Base-by-base conservation (phyloP, 2,329 filamentous ascomycete genomes). In the Xylariaceae sp. region DNA sequence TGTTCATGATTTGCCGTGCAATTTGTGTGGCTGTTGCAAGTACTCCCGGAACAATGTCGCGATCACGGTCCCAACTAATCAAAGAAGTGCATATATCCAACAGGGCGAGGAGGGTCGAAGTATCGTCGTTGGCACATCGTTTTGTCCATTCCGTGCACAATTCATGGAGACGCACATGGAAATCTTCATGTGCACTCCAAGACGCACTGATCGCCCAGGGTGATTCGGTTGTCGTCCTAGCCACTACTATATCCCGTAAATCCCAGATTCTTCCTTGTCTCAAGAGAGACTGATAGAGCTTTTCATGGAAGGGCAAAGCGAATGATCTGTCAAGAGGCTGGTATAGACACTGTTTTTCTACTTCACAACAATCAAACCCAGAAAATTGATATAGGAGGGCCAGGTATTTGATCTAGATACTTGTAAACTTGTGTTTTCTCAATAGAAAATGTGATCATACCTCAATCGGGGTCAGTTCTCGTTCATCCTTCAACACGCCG, bases 221-320 rank as follows among this genome's bases (percentile, higher is more conserved):
- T 1, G 45, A n/a, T 11, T 30, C 51, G 10, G 15, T 7, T 44
- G 10, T 4, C 4, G 15, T 30, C 18, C 49, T 35, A 17, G 17
- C 53, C 17, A 35, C 53, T 34, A 55, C 9, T 2, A 55, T 55
- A 10, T 55, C 53, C 8, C 44, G 41, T 34, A 55, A 44, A 37
- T 55, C 53, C 53, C 53, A 55, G 30, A 55, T 55, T 15, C 53
- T 48, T 15, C 53, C 53, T 13, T 55, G 53, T 17, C 53, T 45
- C 5, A 48, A 18, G 23, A 55, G 53, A 15, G 15, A 44, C 2
- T 11, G 10, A 13, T 55, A 37, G 7, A 55, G 41, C 2, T 11
- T 47, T 6, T 13, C 3, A 15, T 47, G 41, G 23, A 55, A 51
- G 7, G 8, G 2, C 18, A 13, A 15, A 35, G 48, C 4, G 15